Conservation (phyloP, 139 green algal genomes). For the Microglena sp. region DNA sequence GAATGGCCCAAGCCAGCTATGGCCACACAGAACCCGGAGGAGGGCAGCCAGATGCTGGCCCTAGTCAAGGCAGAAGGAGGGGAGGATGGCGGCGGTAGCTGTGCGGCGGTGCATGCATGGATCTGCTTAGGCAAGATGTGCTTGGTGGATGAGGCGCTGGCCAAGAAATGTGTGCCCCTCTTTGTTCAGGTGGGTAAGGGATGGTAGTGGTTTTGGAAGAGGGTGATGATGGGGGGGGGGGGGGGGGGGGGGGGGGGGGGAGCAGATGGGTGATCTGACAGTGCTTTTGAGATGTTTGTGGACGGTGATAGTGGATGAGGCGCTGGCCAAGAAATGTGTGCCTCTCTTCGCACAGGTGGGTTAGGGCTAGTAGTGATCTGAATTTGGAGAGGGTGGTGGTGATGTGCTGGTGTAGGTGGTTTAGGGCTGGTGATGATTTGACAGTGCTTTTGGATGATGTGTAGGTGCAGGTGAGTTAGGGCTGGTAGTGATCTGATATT, state of each 20-base stretch:
- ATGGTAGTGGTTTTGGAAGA: background rate
- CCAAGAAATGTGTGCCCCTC: constrained; percentile 64
- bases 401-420: background rate
- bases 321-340: constrained; percentile 59
- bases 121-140: constrained; percentile 69
- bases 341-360: constrained; percentile 66
- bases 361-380: background rate
- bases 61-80: too few species aligned
- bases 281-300: background rate
- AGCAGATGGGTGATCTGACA: background rate
- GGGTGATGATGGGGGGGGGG: too few species aligned
- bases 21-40: too few species aligned
- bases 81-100: background rate
- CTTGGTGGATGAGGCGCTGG: constrained; percentile 61
- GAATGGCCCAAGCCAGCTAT: too few species aligned
- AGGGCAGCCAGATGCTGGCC: too few species aligned
- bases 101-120: constrained; percentile 46
- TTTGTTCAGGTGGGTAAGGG: constrained; percentile 49
- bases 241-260: background rate
- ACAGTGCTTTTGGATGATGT: background rate
- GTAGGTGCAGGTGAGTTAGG: background rate
- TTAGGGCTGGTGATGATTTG: background rate
- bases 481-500: background rate
- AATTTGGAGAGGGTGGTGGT: too few species aligned
- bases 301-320: constrained; percentile 45